A percentile compares a stretch with the other conserved stretches of the same genome.
Conservation (phyloP, 495 filamentous ascomycete genomes). For the Penicillium herquei region DNA sequence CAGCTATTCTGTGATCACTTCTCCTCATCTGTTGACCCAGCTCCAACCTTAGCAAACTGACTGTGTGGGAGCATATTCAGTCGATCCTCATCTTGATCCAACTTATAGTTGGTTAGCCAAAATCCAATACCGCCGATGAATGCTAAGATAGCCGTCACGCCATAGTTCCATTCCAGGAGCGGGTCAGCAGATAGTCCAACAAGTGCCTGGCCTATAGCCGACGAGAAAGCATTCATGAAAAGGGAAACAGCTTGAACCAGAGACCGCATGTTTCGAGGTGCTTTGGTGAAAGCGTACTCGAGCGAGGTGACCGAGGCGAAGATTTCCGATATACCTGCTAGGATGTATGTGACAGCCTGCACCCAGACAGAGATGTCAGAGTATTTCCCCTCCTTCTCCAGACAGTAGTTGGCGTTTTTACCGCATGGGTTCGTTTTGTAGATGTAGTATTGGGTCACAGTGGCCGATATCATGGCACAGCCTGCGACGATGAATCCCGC, state of each 20-base stretch:
- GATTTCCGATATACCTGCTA: slow-evolving; percentile 73
- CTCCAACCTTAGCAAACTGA: slow-evolving; percentile 10
- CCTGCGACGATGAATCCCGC: slow-evolving; percentile 62
- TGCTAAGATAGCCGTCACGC: slow-evolving; percentile 58
- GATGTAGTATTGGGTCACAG: slow-evolving; percentile 67
- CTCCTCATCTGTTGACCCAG: too few species aligned
- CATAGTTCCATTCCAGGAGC: slow-evolving; percentile 65
- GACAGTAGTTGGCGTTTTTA: slow-evolving; percentile 48
- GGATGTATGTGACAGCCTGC: slow-evolving; percentile 61
- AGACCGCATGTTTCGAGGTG: slow-evolving; percentile 73
- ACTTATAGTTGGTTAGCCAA: slow-evolving; percentile 56
- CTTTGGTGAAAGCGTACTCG: slow-evolving; percentile 78
- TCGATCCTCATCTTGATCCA: slow-evolving; percentile 63
- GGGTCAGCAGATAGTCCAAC: slow-evolving; percentile 65
- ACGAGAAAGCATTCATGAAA: slow-evolving; percentile 67
- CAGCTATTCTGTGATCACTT: too few species aligned
- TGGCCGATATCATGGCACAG: slow-evolving; percentile 63
- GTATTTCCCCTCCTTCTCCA: slow-evolving; percentile 25
- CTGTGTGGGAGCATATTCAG: slow-evolving; percentile 51
- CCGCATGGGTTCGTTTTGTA: slow-evolving; percentile 64
- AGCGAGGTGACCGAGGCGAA: slow-evolving; percentile 63
- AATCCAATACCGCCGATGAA: slow-evolving; percentile 59
- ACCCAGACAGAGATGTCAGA: slow-evolving; percentile 61
- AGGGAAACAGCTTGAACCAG: slow-evolving; percentile 66
- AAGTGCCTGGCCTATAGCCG: slow-evolving; percentile 69